These are phyloP conservation scores for Salix koriyanagi DNA, from an alignment of 345 rosid species.

Conservation along the genomic window DNA sequence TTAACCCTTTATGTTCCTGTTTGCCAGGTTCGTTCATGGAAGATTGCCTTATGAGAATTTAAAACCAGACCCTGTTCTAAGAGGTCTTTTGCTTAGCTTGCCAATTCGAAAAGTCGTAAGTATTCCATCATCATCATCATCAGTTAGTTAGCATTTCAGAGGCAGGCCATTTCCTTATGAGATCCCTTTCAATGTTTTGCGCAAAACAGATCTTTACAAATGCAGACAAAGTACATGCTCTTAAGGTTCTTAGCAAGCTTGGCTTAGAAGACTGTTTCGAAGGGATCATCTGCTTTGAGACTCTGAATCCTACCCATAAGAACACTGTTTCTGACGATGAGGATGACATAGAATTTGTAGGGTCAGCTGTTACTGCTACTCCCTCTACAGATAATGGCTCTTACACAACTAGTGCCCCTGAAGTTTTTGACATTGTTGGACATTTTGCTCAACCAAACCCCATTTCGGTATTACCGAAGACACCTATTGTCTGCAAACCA, in stretches of 20 bases:
- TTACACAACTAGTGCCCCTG: neutral
- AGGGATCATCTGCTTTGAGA: slow-evolving; percentile 94
- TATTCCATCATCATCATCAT: neutral
- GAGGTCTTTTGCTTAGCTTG: slow-evolving; percentile 66
- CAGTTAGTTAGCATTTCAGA: neutral
- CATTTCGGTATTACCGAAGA: slow-evolving; percentile 43
- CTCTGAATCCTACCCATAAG: slow-evolving; percentile 57
- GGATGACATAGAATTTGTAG: slow-evolving; percentile 45
- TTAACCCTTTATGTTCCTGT: slow-evolving; percentile 10
- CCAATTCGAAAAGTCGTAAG: slow-evolving; percentile 85
- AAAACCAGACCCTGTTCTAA: slow-evolving; percentile 76
- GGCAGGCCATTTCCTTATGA: neutral
- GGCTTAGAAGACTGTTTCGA: slow-evolving; percentile 90
- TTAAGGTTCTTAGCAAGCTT: slow-evolving; percentile 57
- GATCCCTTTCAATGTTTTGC: neutral
- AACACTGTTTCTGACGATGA: slow-evolving; percentile 39
- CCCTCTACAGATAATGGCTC: neutral
- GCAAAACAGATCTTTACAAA: slow-evolving; percentile 74
- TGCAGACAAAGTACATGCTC: slow-evolving; percentile 76
- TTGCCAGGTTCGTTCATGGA: slow-evolving; percentile 75
- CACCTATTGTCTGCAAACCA: slow-evolving; percentile 78
- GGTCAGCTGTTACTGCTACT: slow-evolving; percentile 14
- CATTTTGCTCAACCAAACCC: slow-evolving; percentile 46
- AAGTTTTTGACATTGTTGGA: slow-evolving; percentile 57
- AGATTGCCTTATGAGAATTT: slow-evolving; percentile 85